These are phyloP conservation scores for Vaccinium macrocarpon DNA, from an alignment of 148 eudicot species.

Conservation along the genomic window DNA sequence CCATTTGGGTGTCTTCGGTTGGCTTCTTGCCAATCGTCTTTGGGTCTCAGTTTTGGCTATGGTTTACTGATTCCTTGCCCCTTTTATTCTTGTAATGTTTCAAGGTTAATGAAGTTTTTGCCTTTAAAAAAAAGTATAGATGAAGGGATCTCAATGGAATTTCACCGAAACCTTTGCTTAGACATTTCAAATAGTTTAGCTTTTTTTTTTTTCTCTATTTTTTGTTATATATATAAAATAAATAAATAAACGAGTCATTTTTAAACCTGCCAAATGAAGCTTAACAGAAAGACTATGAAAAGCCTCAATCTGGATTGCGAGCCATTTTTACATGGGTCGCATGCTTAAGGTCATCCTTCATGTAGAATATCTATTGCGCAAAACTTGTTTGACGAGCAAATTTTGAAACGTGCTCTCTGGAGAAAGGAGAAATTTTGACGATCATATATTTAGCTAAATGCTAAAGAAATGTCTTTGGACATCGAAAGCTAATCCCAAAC, in stretches of 20 bases:
- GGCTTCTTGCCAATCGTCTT: too few relatives aligned
- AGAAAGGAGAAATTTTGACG: not conserved
- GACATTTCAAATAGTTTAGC: not conserved
- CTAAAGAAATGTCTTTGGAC: not conserved
- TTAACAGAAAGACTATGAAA: slow-evolving; percentile 17
- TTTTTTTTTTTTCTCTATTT: too few relatives aligned
- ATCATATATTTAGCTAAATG: not conserved
- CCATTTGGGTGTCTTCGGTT: too few relatives aligned
- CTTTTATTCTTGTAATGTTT: too few relatives aligned
- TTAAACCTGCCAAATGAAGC: too few relatives aligned
- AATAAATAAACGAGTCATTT: not conserved
- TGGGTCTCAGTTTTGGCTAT: too few relatives aligned
- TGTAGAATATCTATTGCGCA: not conserved
- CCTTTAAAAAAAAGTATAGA: too few relatives aligned
- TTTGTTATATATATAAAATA: too few relatives aligned
- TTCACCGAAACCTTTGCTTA: too few relatives aligned
- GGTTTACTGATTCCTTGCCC: too few relatives aligned
- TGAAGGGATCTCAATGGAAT: too few relatives aligned
- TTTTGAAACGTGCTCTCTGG: not conserved
- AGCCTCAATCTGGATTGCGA: slow-evolving; percentile 67
- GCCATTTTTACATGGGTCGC: not conserved
- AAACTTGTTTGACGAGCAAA: not conserved
- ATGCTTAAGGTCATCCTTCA: not conserved
- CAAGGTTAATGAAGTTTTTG: too few relatives aligned
- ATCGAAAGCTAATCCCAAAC: not conserved